Base-by-base conservation (phyloP, 768 basidiomycete species). In the Dentipellis fragilis region DNA sequence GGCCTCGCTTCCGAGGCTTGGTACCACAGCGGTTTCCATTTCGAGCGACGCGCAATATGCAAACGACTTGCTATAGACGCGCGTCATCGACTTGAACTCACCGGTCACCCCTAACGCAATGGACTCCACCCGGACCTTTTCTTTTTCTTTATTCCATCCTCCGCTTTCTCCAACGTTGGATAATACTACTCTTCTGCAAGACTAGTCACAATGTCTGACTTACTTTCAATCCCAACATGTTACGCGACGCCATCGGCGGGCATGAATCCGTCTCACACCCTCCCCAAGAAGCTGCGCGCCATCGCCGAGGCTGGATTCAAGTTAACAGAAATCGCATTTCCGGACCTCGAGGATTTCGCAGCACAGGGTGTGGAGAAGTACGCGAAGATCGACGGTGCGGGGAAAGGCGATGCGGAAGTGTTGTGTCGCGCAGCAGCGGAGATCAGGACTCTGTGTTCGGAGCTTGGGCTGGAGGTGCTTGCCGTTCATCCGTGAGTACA, bases 241-340 rank as follows among this genome's bases (percentile, higher is more conserved):
- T 68, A 68, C 58, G 66, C 66, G 22, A 65, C 66, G 17, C 64
- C 65, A 42, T 69, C 67, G 0, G 67, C 67, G 49, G 68, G 68
- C 9, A 68, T 68, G 68, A 64, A 69, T 52, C 59, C 66, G 8
- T 58, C 59, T 2, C 66, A 68, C 38, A 66, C 64, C 10, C 58
- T 68, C 2, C 64, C 64, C 5, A 35, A 65, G 51, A 69, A 69
- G 52, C 55, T 69, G 12, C 61, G 58, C 7, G 66, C 65, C n/a
- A 67, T 68, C 40, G 63, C 65, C 4, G 63, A 61, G 9, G 66
- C 66, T 9, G 65, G 65, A 5, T 68, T 69, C 53, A 50, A 40
- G 1, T 54, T 60, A 11, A 60, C 56, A 1, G 68, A 68, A 55
- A 47, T 69, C 12, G 65, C 58, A 2, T 66, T 69, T 36, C 64